Conservation (phyloP, 2,329 filamentous ascomycete species). For the Clarireedia monteithiana region DNA sequence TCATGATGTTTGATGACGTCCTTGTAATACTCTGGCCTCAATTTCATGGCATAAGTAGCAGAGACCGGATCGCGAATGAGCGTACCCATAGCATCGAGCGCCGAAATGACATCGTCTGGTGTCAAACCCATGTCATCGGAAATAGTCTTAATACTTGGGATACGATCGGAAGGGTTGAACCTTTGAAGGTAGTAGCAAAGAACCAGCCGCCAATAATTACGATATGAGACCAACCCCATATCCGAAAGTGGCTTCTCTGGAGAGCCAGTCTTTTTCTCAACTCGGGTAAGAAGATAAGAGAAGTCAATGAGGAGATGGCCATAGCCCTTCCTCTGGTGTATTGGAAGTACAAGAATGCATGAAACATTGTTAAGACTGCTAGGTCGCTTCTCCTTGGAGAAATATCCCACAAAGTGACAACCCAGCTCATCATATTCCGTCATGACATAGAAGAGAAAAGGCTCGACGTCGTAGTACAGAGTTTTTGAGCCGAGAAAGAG, state of each 20-base stretch:
- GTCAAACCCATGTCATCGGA: constrained; percentile 93
- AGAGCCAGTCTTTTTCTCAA: constrained; percentile 89
- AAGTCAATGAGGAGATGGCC: constrained; percentile 97
- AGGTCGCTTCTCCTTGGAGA: constrained; percentile 94
- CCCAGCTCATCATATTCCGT: constrained; percentile 87
- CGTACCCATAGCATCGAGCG: constrained; percentile 80
- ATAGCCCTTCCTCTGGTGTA: constrained; percentile 95
- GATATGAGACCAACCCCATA: constrained; percentile 94
- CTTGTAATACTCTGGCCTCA: constrained; percentile 78
- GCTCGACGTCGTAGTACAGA: constrained; percentile 95
- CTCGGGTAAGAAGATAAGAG: constrained; percentile 88
- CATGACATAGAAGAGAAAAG: constrained; percentile 94
- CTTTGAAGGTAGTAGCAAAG: constrained; percentile 77
- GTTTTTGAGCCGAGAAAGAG: constrained; percentile 98
- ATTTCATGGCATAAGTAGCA: constrained; percentile 78
- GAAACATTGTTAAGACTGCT: constrained; percentile 96
- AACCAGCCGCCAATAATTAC: constrained; percentile 92
- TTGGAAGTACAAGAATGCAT: constrained; percentile 90
- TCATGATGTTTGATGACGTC: constrained; percentile 88
- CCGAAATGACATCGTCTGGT: constrained; percentile 90
- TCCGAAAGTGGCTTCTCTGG: constrained; percentile 96
- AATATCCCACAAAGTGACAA: constrained; percentile 98
- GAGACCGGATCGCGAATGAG: constrained; percentile 86
- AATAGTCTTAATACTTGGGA: constrained; percentile 57
- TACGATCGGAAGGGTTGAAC: constrained; percentile 43